Percentiles rank a stretch among this genome's conserved stretches.
Evolutionary conservation across 257 asterid genomes (phyloP).

Genomic region (Solanum neorickii): DNA sequence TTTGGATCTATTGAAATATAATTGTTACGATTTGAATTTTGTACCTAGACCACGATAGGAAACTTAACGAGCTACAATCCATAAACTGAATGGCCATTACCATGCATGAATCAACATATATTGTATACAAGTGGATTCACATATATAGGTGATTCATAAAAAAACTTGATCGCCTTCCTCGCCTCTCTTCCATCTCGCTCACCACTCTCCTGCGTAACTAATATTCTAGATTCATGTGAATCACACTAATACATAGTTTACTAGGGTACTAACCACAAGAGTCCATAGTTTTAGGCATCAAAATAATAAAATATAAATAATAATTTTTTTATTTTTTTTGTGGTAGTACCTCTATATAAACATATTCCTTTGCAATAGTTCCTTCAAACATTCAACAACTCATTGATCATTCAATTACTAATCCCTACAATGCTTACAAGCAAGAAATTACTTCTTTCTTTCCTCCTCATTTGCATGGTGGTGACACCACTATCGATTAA

Average conservation of each 20-base stretch:
- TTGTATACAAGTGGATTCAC: neutral
- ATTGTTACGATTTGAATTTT: too few species aligned
- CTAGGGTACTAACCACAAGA: neutral
- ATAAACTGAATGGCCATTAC: too few species aligned
- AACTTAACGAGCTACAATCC: too few species aligned
- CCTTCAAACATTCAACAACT: neutral
- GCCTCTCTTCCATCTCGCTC: neutral
- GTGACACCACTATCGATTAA: neutral
- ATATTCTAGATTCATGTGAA: too few species aligned
- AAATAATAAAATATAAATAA: neutral
- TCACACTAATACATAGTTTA: too few species aligned
- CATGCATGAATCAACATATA: too few species aligned
- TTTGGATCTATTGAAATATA: too few species aligned
- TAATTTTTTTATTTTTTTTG: too few species aligned
- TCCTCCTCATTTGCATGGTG: neutral
- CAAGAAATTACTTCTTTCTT: neutral
- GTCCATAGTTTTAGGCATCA: neutral
- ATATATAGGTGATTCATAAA: neutral
- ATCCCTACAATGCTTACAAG: neutral
- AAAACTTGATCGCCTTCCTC: accelerated
- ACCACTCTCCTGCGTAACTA: neutral
- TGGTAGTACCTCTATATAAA: neutral
- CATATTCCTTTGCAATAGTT: neutral
- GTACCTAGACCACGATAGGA: too few species aligned
- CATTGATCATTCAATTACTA: neutral